Base-by-base conservation (phyloP, 116 monocot species). In the Zostera marina region DNA sequence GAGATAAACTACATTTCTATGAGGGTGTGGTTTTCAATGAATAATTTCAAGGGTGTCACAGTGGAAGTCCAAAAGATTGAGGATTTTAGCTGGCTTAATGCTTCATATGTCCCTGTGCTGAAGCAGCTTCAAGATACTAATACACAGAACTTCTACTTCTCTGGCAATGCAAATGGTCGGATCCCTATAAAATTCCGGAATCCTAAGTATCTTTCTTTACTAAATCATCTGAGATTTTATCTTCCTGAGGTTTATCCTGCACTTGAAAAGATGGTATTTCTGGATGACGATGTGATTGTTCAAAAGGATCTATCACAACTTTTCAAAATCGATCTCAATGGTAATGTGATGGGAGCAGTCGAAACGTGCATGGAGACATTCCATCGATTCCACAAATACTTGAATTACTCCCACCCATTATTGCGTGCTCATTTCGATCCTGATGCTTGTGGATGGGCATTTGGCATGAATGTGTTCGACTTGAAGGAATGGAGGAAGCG, bases 321-420 rank as follows among this genome's bases (percentile, higher is more conserved):
- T 24, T 85, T 81, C 65, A 60, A 63, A 4, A 75, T 73, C 13
- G 41, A 77, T 62, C 78, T 85, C 7, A 70, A 77, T 47, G 80
- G 77, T 44, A 77, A 85, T 54, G 81, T 81, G 44, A 85, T 80
- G 53, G 85, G 85, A 9, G 81, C 85, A 2, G 81, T 85, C 1
- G 81, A 85, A 59, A 81, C 85, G 11, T 85, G 85, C 75, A 81
- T 73, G 85, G 81, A 85, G 65, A 77, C 81, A 32, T 85, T 81
- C 51, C 85, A 85, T 64, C 68, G 85, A 61, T 85, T 80, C 41
- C 81, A 85, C 70, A 85, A 73, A 64, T 85, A 85, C 47, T 49
- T 85, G 52, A 85, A 85, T 47, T 77, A 64, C 59, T 85, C 85
- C 2, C 77, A 85, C 44, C 85, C 81, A 0, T 52, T 81, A 12